Percentiles rank a stretch among this genome's conserved stretches.
Conservation (phyloP, 176 grass and related monocot genomes). For the Lolium perenne region DNA sequence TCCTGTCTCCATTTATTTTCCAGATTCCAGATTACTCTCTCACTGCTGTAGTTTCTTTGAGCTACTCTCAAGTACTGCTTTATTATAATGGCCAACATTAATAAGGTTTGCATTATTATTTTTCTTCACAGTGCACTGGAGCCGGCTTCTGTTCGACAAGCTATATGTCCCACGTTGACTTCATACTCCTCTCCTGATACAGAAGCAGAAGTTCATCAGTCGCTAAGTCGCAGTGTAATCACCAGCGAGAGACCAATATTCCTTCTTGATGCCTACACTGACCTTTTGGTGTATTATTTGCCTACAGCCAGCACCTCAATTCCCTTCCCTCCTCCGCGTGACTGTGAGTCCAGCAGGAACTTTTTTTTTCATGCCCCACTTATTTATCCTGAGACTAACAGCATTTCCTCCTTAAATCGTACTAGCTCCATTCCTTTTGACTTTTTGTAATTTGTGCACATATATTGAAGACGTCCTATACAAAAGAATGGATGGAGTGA, state of each 20-base stretch:
- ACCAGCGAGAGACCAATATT: constrained; percentile 84
- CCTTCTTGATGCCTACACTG: constrained; percentile 85
- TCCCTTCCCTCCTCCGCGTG: constrained; percentile 83
- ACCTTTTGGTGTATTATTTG: constrained; percentile 83
- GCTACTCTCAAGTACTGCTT: constrained; percentile 8
- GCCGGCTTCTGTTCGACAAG: constrained; percentile 69
- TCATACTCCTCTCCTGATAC: constrained; percentile 77
- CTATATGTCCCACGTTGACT: constrained; percentile 79
- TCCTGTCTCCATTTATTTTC: background rate
- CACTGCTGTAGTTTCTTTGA: constrained; percentile 14
- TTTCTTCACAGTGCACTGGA: constrained; percentile 72
- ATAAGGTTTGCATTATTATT: constrained; percentile 27
- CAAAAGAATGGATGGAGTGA: background rate
- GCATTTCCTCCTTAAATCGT: background rate
- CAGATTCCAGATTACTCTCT: background rate
- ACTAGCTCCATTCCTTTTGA: background rate
- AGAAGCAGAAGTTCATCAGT: constrained; percentile 71
- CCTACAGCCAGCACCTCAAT: constrained; percentile 64
- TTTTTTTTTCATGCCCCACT: background rate
- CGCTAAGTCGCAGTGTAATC: constrained; percentile 70
- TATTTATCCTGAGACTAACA: background rate
- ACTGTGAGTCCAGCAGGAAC: constrained; percentile 74
- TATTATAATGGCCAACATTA: constrained; percentile 25
- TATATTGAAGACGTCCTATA: background rate
- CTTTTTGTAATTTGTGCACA: background rate